Evolutionary conservation across 169 alveolate species (phyloP).

Genomic region (Plasmodium yoelii): DNA sequence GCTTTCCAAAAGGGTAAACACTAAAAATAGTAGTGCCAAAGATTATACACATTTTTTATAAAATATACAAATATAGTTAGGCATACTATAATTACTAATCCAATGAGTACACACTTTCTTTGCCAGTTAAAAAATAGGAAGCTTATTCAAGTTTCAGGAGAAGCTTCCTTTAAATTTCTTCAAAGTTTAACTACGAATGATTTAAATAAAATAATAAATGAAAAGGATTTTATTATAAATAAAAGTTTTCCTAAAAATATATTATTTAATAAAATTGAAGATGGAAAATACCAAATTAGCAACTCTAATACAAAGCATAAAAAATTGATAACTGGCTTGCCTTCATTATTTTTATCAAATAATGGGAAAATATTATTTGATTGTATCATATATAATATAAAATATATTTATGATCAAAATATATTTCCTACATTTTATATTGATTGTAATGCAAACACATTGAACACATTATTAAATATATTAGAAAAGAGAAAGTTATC

Average conservation of each 20-base stretch:
- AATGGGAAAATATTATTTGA: conserved; percentile 83
- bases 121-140: conserved; percentile 76
- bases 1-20: no score
- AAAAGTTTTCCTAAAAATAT: conserved; percentile 40
- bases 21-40: no score
- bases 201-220: conserved; percentile 58
- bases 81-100: background rate
- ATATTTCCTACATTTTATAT: conserved; percentile 41
- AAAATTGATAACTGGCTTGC: conserved; percentile 32
- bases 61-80: background rate
- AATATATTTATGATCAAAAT: conserved; percentile 21
- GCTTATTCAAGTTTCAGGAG: conserved; percentile 77
- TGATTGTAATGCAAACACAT: conserved; percentile 29
- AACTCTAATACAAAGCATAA: conserved; percentile 20
- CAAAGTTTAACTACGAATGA: conserved; percentile 83
- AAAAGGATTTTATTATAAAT: conserved; percentile 30
- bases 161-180: conserved; percentile 81
- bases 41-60: no score
- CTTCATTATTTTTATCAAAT: conserved; percentile 79
- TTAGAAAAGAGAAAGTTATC: conserved; percentile 52
- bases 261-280: conserved; percentile 28
- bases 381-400: conserved; percentile 75
- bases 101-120: conserved; percentile 66
- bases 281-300: conserved; percentile 9
- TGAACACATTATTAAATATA: conserved; percentile 13